Evolutionary conservation across 371 early-diverging fungal species (phyloP), one percentile per base, ranked within the genome.

Genomic region (Paraphysoderma sedebokerense): DNA sequence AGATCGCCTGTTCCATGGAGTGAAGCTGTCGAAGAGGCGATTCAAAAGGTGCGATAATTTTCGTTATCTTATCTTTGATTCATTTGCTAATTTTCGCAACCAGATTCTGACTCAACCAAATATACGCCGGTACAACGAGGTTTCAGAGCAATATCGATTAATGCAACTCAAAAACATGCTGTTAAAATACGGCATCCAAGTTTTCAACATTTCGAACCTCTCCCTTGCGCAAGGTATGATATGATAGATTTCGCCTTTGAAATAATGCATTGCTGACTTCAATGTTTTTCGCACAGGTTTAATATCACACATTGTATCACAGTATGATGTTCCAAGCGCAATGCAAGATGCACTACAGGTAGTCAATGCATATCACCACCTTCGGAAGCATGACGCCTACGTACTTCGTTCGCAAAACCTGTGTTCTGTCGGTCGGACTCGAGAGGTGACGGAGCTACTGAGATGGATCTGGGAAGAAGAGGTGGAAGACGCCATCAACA

Each of bases 311-410:
- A 9, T 24, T 48, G n/a, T n/a, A n/a, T n/a, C n/a, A n/a, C 52
- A 59, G 23, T 27, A 56, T 1, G 71, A 65, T 35, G 31, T 47
- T 12, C 39, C 30, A 8, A 23, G 52, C 20, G 70, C 71, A 11
- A 59, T 76, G 59, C 36, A 44, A 3, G 77, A 76, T 48, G 76
- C 61, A 28, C 44, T 76, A 50, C 66, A 65, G 58, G 53, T 76
- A 9, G 70, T 74, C 27, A 55, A 60, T n/a, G 72, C 67, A 2
- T 77, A 76, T 54, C 66, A 67, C 36, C 63, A 67, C 24, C 53
- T 77, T 19, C 51, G 51, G 35, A 61, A 59, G 31, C 46, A 57
- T 9, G 62, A 66, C 4, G 73, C 72, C 5, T 74, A 66, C 32
- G 51, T 60, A 5, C 54, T 62, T 20, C 65, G 77, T 0, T 31